phyloP scores from a whole-genome alignment of 2,329 filamentous ascomycete genomes.

The Aspergillus calidoustus region DNA sequence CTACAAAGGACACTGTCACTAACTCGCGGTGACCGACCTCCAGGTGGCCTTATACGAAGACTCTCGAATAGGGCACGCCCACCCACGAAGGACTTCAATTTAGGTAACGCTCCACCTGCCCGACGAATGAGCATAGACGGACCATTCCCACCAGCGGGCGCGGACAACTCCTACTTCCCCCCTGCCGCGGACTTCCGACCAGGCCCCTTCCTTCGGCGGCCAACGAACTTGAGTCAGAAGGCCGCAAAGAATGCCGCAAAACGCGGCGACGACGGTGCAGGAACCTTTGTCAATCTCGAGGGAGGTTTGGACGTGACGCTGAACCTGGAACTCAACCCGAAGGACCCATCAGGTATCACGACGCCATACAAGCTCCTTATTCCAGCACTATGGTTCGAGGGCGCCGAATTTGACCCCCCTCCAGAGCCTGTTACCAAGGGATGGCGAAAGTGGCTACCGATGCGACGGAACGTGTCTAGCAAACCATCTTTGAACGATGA shows the following conservation, averaged over 20 bases:
- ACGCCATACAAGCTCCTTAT: constrained; percentile 85
- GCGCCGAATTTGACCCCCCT: constrained; percentile 43
- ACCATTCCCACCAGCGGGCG: constrained; percentile 34
- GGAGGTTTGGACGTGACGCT: constrained; percentile 84
- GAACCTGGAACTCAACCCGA: constrained; percentile 85
- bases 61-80: constrained; percentile 51
- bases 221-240: constrained; percentile 69
- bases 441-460: constrained; percentile 45
- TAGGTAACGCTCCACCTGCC: constrained; percentile 25
- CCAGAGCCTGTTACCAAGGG: constrained; percentile 41
- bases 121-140: constrained; percentile 44
- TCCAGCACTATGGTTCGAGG: constrained; percentile 69
- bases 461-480: constrained; percentile 35
- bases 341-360: constrained; percentile 86
- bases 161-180: constrained; percentile 41
- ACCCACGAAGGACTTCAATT: constrained; percentile 47
- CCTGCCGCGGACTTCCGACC: constrained; percentile 37
- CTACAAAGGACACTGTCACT: constrained; percentile 66
- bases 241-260: constrained; percentile 62
- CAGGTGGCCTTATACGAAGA: constrained; percentile 49
- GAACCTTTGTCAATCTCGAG: constrained; percentile 72
- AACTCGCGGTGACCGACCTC: constrained; percentile 58
- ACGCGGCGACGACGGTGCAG: constrained; percentile 56
- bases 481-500: constrained; percentile 25
- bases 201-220: constrained; percentile 66